Conservation (phyloP, 2,329 filamentous ascomycete species). For the Trichoderma sp. region DNA sequence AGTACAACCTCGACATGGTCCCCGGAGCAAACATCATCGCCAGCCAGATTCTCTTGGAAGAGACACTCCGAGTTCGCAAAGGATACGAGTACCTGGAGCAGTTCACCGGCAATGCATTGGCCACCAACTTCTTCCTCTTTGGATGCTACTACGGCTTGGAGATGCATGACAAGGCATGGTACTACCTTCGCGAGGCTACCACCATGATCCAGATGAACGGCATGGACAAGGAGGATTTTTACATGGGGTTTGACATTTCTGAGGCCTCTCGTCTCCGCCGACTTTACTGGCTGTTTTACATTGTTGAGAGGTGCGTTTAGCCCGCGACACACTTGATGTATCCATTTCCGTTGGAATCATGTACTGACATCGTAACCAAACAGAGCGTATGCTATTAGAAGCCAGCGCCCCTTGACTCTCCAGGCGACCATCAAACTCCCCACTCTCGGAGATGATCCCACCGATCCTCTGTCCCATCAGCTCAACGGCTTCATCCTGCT, state of each 20-base stretch:
- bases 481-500: conserved; percentile 62
- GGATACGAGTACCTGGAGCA: conserved; percentile 63
- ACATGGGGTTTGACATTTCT: conserved; percentile 59
- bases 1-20: conserved; percentile 59
- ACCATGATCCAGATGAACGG: conserved; percentile 67
- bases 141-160: conserved; percentile 73
- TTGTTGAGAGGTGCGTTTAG: conserved; percentile 65
- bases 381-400: conserved; percentile 71
- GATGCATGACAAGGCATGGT: conserved; percentile 78
- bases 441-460: conserved; percentile 62
- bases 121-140: conserved; percentile 80
- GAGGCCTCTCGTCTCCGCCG: conserved; percentile 68
- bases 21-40: conserved; percentile 65
- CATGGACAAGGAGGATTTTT: conserved; percentile 67
- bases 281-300: conserved; percentile 73
- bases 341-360: background rate
- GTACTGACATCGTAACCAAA: background rate
- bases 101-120: conserved; percentile 61
- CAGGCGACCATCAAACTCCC: conserved; percentile 71
- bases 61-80: conserved; percentile 67
- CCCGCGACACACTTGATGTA: background rate
- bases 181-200: conserved; percentile 74
- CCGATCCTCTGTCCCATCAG: conserved; percentile 57
- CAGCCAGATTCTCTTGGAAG: conserved; percentile 68
- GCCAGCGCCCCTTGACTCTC: conserved; percentile 70